These are phyloP conservation scores for Apiospora rasikravindrae DNA, from an alignment of 2,329 filamentous ascomycete genomes.

Conservation along the genomic window DNA sequence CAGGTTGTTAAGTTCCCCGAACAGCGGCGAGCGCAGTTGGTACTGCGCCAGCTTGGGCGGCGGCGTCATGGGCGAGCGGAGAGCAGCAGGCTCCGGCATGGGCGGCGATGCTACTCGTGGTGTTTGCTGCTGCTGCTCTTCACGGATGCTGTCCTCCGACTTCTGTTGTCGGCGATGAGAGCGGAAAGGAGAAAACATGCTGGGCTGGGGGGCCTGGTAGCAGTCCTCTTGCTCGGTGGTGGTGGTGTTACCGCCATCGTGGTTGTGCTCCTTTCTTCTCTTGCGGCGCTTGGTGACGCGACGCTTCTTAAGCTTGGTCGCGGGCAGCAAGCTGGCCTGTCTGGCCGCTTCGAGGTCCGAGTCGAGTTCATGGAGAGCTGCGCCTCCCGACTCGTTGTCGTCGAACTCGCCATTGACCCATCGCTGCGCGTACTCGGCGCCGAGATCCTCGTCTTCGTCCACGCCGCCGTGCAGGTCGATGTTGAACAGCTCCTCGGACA, in stretches of 20 bases:
- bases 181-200: not conserved
- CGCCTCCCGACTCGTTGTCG: not conserved
- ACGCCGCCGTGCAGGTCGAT: conserved; percentile 40
- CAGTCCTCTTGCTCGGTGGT: conserved; percentile 27
- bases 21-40: not conserved
- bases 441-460: conserved; percentile 45
- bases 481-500: conserved; percentile 54
- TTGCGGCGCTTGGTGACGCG: conserved; percentile 43
- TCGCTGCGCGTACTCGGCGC: conserved; percentile 37
- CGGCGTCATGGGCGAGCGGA: conserved; percentile 22
- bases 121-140: conserved; percentile 28
- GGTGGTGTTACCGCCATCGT: conserved; percentile 37
- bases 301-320: conserved; percentile 43
- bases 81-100: conserved; percentile 26
- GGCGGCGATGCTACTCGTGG: conserved; percentile 34
- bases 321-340: conserved; percentile 36
- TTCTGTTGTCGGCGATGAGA: conserved; percentile 4
- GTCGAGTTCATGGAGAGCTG: conserved; percentile 31
- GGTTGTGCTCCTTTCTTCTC: conserved; percentile 36
- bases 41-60: conserved; percentile 17
- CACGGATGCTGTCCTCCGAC: conserved; percentile 11
- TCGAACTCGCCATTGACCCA: conserved; percentile 5
- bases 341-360: conserved; percentile 41
- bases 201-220: not conserved
- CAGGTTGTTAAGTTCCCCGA: not conserved